A percentile compares a stretch with the other conserved stretches of the same genome.
These are phyloP conservation scores for Cucumis cinereus DNA, from an alignment of 306 rosid genomes.

Conservation along the genomic window DNA sequence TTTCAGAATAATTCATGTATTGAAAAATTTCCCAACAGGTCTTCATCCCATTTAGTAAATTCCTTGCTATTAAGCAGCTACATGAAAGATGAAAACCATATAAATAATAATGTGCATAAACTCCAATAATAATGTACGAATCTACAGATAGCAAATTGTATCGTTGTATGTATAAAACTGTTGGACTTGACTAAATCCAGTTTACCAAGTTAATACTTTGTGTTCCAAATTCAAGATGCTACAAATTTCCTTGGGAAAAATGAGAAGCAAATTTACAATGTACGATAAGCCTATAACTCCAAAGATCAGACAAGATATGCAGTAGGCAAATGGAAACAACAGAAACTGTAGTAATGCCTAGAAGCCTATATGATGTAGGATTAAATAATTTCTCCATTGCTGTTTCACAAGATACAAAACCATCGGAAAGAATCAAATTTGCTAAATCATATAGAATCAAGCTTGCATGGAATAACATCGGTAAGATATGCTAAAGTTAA, in stretches of 20 bases:
- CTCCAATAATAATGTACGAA: background rate
- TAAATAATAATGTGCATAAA: background rate
- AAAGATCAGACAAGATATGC: background rate
- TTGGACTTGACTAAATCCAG: background rate
- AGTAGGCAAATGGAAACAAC: background rate
- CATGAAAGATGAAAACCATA: slow-evolving; percentile 14
- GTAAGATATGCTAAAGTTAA: slow-evolving; percentile 5
- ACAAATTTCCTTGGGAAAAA: background rate
- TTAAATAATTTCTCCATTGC: background rate
- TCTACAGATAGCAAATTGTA: background rate
- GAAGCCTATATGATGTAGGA: background rate
- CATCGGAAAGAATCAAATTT: background rate
- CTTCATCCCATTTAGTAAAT: slow-evolving; percentile 77
- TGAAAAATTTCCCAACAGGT: slow-evolving; percentile 93
- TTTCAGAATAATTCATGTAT: slow-evolving; percentile 68
- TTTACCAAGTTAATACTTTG: background rate
- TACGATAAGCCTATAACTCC: background rate
- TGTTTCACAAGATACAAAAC: background rate
- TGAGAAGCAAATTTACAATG: background rate
- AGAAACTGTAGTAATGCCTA: background rate
- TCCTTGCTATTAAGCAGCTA: slow-evolving; percentile 94
- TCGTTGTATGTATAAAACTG: background rate
- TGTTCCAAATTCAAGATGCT: background rate
- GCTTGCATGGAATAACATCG: background rate
- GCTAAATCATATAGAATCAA: background rate